Percentiles rank a stretch among this genome's conserved stretches.
phyloP scores from a whole-genome alignment of 495 filamentous ascomycete species.

The Penicillium arizonense region DNA sequence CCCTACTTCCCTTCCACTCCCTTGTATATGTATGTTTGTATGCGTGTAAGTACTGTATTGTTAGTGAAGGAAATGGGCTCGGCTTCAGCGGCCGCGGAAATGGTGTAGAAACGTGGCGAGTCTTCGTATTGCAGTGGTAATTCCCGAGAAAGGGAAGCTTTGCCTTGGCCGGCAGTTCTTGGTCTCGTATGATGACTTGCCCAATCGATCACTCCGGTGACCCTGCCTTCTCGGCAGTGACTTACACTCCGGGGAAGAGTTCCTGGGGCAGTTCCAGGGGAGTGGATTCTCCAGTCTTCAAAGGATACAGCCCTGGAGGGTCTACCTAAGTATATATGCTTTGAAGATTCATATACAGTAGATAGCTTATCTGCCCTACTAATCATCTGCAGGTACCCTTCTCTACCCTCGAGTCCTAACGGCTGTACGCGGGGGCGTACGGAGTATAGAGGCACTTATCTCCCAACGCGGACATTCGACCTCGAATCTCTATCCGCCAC shows the following conservation, averaged over 20 bases:
- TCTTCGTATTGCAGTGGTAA: no score
- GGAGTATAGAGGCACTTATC: neutral
- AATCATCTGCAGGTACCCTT: neutral
- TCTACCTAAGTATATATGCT: neutral
- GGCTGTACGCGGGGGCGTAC: neutral
- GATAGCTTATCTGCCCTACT: neutral
- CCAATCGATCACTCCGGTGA: neutral
- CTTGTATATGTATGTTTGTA: no score
- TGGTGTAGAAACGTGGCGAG: no score
- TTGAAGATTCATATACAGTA: neutral
- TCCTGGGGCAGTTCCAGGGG: neutral
- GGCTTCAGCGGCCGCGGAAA: no score
- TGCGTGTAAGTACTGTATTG: no score
- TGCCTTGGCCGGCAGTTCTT: no score
- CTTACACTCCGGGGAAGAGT: constrained; percentile 5
- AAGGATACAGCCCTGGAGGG: neutral
- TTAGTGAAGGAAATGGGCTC: no score
- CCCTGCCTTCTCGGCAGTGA: neutral
- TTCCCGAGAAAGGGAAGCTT: no score
- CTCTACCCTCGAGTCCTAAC: neutral
- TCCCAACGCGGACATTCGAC: neutral
- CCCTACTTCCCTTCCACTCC: no score
- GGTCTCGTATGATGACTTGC: neutral
- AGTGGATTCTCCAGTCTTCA: neutral
- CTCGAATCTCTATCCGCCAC: neutral